A percentile compares a stretch with the other conserved stretches of the same genome.
phyloP scores from a whole-genome alignment of 208 protist species.

The Leishmania mexicana region DNA sequence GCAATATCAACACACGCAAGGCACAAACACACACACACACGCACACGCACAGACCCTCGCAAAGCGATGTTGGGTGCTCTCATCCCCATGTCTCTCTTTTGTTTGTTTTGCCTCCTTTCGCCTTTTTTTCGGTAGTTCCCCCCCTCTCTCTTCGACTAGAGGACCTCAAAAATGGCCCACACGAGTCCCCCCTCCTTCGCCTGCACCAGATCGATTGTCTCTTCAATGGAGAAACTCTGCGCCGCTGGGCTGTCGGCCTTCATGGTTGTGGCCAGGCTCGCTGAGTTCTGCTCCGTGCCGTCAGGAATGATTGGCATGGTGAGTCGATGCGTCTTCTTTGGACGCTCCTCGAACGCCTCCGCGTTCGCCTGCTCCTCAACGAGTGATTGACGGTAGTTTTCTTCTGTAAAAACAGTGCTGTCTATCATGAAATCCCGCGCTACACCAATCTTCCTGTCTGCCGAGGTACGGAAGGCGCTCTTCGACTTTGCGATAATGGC shows the following conservation, averaged over 20 bases:
- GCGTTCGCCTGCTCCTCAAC: constrained; percentile 35
- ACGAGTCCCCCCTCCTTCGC: constrained; percentile 59
- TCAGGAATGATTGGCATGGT: constrained; percentile 13
- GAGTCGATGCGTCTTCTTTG: not conserved
- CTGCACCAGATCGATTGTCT: constrained; percentile 69
- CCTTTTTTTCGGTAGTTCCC: not conserved
- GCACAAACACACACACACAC: not conserved
- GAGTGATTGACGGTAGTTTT: constrained; percentile 49
- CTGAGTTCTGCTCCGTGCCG: constrained; percentile 35
- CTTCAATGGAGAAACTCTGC: constrained; percentile 47
- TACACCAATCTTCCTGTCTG: constrained; percentile 3
- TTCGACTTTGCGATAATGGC: constrained; percentile 77
- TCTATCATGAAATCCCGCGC: constrained; percentile 19
- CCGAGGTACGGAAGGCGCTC: constrained; percentile 48
- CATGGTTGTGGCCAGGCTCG: constrained; percentile 11
- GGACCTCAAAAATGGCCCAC: constrained; percentile 78
- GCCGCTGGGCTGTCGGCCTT: not conserved
- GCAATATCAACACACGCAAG: not conserved
- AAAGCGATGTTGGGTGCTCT: not conserved
- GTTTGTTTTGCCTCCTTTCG: not conserved
- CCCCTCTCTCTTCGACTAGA: constrained; percentile 6
- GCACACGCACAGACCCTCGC: not conserved
- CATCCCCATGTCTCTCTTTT: too few species aligned
- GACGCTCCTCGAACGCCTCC: constrained; percentile 9
- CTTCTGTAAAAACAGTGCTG: constrained; percentile 49